Evolutionary conservation across 306 rosid species (phyloP).

Genomic region (Cucurbita argyrosperma): DNA sequence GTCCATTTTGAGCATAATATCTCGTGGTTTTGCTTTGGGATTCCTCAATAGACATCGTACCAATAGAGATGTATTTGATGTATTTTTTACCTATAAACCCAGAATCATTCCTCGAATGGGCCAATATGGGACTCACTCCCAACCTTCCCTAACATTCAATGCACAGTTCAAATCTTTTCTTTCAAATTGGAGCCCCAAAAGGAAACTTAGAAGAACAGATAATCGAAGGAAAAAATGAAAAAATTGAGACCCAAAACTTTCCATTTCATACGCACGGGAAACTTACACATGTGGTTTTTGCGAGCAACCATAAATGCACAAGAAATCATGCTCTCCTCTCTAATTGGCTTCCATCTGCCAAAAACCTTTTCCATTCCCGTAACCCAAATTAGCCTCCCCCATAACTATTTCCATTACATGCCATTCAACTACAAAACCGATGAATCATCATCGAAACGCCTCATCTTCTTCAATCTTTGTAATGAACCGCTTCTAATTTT

Average conservation of each 20-base stretch:
- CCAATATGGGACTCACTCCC: no score
- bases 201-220: background rate
- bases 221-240: background rate
- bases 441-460: background rate
- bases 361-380: background rate
- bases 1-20: no score
- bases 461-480: background rate
- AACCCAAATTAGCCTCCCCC: background rate
- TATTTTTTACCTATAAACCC: no score
- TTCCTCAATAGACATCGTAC: no score
- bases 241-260: background rate
- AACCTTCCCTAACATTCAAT: background rate
- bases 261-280: background rate
- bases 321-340: background rate
- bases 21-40: no score
- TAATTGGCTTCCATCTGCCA: background rate
- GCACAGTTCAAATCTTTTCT: background rate
- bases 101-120: no score
- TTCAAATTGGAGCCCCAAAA: background rate
- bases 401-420: background rate
- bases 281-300: slow-evolving; percentile 3
- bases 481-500: slow-evolving; percentile 11
- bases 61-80: no score
- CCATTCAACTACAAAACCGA: background rate
- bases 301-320: background rate